phyloP scores from a whole-genome alignment of 2,329 filamentous ascomycete species.

The Tolypocladium cylindrosporum region DNA sequence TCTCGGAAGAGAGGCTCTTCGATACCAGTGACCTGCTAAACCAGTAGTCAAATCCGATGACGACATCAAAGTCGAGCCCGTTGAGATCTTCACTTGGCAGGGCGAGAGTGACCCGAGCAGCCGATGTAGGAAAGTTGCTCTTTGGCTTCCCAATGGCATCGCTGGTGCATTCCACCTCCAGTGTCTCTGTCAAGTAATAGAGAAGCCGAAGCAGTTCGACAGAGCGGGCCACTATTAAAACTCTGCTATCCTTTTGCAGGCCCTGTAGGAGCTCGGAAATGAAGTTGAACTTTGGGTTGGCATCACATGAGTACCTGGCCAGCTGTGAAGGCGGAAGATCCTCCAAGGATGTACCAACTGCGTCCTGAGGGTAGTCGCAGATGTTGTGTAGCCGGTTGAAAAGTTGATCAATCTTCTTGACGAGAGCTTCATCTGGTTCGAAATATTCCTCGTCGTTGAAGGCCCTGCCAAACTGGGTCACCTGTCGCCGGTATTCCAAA shows the following conservation, averaged over 20 bases:
- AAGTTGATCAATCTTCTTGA: slow-evolving; percentile 39
- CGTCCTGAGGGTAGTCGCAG: slow-evolving; percentile 46
- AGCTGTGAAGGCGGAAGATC: slow-evolving; percentile 28
- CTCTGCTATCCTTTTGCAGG: slow-evolving; percentile 32
- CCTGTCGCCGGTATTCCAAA: slow-evolving; percentile 28
- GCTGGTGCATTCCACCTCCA: slow-evolving; percentile 24
- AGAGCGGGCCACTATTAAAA: slow-evolving; percentile 44
- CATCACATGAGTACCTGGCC: slow-evolving; percentile 43
- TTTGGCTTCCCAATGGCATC: slow-evolving; percentile 17
- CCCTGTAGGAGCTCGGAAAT: slow-evolving; percentile 42
- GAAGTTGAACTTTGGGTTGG: slow-evolving; percentile 52
- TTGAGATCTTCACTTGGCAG: slow-evolving; percentile 28
- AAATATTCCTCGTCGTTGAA: slow-evolving; percentile 29
- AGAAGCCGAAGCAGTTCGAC: slow-evolving; percentile 41
- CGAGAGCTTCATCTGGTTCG: slow-evolving; percentile 27
- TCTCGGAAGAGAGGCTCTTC: slow-evolving; percentile 3
- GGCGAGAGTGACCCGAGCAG: slow-evolving; percentile 31
- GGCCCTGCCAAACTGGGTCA: slow-evolving; percentile 33
- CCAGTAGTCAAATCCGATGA: slow-evolving; percentile 44
- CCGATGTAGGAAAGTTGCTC: slow-evolving; percentile 19
- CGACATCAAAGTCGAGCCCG: slow-evolving; percentile 33
- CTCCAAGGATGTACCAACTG: slow-evolving; percentile 31
- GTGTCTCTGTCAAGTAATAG: slow-evolving; percentile 33
- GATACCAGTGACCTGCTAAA: slow-evolving; percentile 28
- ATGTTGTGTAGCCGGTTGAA: slow-evolving; percentile 41